Percentiles rank a stretch among this genome's conserved stretches.
These are phyloP conservation scores for Daldinia concentrica DNA, from an alignment of 495 filamentous ascomycete species.

Conservation along the genomic window DNA sequence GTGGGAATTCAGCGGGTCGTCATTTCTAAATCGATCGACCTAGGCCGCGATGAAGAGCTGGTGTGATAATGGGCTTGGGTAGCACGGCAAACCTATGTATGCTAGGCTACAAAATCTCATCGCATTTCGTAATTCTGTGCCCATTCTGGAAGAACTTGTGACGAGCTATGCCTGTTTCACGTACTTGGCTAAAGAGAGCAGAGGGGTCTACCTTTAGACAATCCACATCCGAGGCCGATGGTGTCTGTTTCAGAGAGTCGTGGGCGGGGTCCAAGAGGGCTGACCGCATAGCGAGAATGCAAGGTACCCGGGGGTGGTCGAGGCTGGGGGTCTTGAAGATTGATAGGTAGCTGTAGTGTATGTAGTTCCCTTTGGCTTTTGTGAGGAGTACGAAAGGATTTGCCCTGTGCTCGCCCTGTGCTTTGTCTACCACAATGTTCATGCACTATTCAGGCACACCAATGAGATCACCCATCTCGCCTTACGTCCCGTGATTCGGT, in stretches of 20 bases:
- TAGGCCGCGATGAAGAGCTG: slow-evolving; percentile 7
- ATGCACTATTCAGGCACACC: slow-evolving; percentile 42
- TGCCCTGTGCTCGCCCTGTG: slow-evolving; percentile 34
- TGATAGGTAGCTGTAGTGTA: background rate
- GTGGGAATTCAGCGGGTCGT: slow-evolving; percentile 32
- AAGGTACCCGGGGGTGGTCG: slow-evolving; percentile 23
- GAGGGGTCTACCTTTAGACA: slow-evolving; percentile 19
- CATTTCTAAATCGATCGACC: slow-evolving; percentile 13
- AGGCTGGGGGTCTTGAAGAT: slow-evolving; percentile 1
- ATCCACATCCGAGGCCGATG: slow-evolving; percentile 30
- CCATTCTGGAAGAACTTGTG: slow-evolving; percentile 44
- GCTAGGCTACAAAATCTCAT: slow-evolving; percentile 12
- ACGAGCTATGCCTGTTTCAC: slow-evolving; percentile 39
- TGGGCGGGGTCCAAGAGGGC: slow-evolving; percentile 17
- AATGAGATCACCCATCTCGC: slow-evolving; percentile 27
- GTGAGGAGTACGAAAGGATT: slow-evolving; percentile 20
- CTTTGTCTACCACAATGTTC: slow-evolving; percentile 34
- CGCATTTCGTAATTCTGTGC: slow-evolving; percentile 39
- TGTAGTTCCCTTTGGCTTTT: slow-evolving; percentile 15
- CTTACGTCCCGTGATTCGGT: slow-evolving; percentile 26
- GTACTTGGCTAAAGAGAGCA: slow-evolving; percentile 38
- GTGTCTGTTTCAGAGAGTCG: slow-evolving; percentile 37
- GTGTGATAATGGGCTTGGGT: slow-evolving; percentile 16
- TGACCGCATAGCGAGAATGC: slow-evolving; percentile 34
- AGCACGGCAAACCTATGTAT: slow-evolving; percentile 14